Percentiles rank a stretch among this genome's conserved stretches.
Evolutionary conservation across 805 yeast species (phyloP).

Genomic region (Starmerella tilneyi): DNA sequence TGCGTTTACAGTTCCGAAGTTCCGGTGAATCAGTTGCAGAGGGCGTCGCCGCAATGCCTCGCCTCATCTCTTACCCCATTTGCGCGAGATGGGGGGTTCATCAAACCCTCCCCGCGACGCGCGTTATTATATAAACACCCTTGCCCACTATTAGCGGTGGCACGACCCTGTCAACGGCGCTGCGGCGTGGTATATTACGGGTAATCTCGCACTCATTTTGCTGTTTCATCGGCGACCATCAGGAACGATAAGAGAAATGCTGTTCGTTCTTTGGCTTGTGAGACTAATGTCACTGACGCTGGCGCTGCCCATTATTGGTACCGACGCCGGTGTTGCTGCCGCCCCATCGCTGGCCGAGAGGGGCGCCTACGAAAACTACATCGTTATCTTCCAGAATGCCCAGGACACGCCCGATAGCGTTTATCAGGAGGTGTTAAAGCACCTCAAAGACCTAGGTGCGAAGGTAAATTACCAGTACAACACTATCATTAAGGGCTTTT

Average conservation of each 20-base stretch:
- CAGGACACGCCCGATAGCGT: conserved; percentile 29
- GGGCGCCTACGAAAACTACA: conserved; percentile 19
- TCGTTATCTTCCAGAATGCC: conserved; percentile 29
- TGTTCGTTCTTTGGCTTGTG: background rate
- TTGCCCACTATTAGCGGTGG: no score
- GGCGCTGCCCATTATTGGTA: conserved; percentile 1
- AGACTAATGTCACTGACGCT: background rate
- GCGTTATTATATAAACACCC: no score
- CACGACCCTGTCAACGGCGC: no score
- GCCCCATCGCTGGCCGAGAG: background rate
- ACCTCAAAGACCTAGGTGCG: conserved; percentile 37
- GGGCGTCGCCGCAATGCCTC: no score
- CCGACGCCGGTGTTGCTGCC: background rate
- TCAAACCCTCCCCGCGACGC: no score
- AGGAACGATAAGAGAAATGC: background rate
- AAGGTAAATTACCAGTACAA: conserved; percentile 40
- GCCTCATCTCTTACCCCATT: no score
- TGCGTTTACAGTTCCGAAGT: no score
- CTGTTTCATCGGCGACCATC: background rate
- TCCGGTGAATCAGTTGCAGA: no score
- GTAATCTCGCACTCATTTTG: no score
- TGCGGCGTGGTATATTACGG: no score
- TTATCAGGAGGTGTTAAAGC: conserved; percentile 30
- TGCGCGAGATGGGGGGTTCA: no score
- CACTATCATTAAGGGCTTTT: conserved; percentile 41